Evolutionary conservation across 164 flowering plant genomes (phyloP), one percentile per base, ranked within the genome.

Genomic region (Umbellularia californica): DNA sequence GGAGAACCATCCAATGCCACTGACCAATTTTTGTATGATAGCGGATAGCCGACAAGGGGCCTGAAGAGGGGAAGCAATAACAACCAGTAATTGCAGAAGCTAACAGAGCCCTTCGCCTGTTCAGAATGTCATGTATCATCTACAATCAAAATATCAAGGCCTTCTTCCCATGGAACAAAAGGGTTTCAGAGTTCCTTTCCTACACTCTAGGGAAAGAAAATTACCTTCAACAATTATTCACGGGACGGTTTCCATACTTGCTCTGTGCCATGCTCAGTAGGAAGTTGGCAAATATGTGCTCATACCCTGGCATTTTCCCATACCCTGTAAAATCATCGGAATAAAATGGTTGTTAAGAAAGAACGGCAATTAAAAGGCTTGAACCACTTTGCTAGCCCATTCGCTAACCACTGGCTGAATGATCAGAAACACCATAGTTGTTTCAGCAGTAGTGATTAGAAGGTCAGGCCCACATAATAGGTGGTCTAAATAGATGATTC

Each of bases 221-320:
- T 41, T 65, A 7, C 78, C 70, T 66, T 76, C 75, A 74, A 71
- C 50, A 27, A 70, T 69, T 75, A 60, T 67, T 70, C 50, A 77
- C 58, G n/a, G 72, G 60, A 58, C 76, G 77, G 65, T 83, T 81
- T 76, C 81, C 84, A 87, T 80, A 84, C 77, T 87, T 88, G 70
- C 87, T 79, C 51, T 84, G 83, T 41, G 70, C 84, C 77, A 93
- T 79, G 79, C 89, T 84, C 73, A 91, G 68, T 10, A 93, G 87
- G 82, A 93, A 93, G 77, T 93, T 93, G 12, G 92, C 91, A 70
- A 93, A 93, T 73, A 91, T 89, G 69, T 91, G 90, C 83, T 93
- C 98, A 58, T 91, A 93, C 58, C 78, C 96, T 1, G 98, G 98
- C 92, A 93, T 86, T 78, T 93, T 93, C 60, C 92, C 96, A 58